Conservation (phyloP, 2,329 filamentous ascomycete genomes). For the Colletotrichum australisinense region DNA sequence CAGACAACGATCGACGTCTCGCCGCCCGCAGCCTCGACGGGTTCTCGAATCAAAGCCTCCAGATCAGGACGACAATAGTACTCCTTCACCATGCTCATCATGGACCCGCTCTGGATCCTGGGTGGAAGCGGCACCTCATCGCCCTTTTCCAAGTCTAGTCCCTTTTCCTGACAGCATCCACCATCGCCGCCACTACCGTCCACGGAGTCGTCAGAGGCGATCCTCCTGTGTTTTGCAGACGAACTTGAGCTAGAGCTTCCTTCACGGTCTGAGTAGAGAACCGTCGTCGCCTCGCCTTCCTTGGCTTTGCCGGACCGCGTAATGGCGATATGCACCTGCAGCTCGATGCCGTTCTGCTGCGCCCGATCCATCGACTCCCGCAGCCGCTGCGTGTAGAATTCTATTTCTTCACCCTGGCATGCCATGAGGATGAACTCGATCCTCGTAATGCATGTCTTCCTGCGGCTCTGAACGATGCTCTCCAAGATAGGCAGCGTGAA, state of each 20-base stretch:
- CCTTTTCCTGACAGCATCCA: conserved; percentile 10
- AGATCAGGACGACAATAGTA: conserved; percentile 63
- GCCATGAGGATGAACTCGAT: conserved; percentile 66
- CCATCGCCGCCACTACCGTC: not conserved
- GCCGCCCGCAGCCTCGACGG: conserved; percentile 68
- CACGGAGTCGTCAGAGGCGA: conserved; percentile 5
- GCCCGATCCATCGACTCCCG: conserved; percentile 57
- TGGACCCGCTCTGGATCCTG: conserved; percentile 10
- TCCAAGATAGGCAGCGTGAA: conserved; percentile 71
- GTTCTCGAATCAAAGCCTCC: conserved; percentile 59
- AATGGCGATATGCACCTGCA: conserved; percentile 65
- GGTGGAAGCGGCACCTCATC: conserved; percentile 39
- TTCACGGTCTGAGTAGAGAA: conserved; percentile 35
- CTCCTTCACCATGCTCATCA: conserved; percentile 52
- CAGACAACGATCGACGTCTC: conserved; percentile 73
- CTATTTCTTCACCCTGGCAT: conserved; percentile 62
- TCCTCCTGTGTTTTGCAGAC: conserved; percentile 12
- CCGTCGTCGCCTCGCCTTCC: conserved; percentile 39
- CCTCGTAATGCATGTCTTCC: conserved; percentile 60
- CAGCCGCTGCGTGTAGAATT: conserved; percentile 65
- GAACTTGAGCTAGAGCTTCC: conserved; percentile 34
- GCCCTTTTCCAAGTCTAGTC: conserved; percentile 22
- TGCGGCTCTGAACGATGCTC: conserved; percentile 56
- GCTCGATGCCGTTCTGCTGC: conserved; percentile 57
- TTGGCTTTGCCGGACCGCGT: conserved; percentile 51